Percentiles rank a stretch among this genome's conserved stretches.
Evolutionary conservation across 148 eudicot genomes (phyloP).

Genomic region (Amaranthus palmeri): DNA sequence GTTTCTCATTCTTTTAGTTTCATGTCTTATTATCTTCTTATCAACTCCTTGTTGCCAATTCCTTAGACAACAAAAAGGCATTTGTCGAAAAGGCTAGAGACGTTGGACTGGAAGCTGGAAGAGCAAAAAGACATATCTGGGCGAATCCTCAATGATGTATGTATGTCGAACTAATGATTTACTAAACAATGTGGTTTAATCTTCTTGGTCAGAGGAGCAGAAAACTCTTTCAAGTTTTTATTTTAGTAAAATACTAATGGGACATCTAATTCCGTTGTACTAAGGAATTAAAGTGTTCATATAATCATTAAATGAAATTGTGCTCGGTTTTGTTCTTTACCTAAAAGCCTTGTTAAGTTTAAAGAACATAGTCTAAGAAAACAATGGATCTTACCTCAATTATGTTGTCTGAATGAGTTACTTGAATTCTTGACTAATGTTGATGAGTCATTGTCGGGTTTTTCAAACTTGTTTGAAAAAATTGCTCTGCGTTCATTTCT

Average conservation of each 20-base stretch:
- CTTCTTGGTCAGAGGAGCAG: conserved; percentile 3
- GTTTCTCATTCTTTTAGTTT: not conserved
- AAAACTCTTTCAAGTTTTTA: too few species aligned
- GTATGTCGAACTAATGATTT: conserved; percentile 14
- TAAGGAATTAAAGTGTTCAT: not conserved
- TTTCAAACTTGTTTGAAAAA: not conserved
- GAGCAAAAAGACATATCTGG: conserved; percentile 75
- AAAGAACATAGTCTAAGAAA: not conserved
- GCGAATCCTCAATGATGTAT: conserved; percentile 62
- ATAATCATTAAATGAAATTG: not conserved
- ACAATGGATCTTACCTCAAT: not conserved
- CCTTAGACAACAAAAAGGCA: conserved; percentile 71
- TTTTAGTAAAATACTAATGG: too few species aligned
- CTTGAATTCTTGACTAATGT: not conserved
- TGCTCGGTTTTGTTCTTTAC: not conserved
- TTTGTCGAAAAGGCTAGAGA: conserved; percentile 67
- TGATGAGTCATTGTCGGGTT: not conserved
- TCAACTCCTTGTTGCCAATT: conserved; percentile 4
- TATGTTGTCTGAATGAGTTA: not conserved
- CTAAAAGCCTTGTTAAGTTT: too few species aligned
- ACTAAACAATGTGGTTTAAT: not conserved
- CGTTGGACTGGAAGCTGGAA: conserved; percentile 90
- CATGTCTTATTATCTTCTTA: not conserved
- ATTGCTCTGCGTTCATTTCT: not conserved
- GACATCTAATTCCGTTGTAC: not conserved